A percentile compares a stretch with the other conserved stretches of the same genome.
Conservation (phyloP, 768 basidiomycete genomes). For the Termitomyces sp. region DNA sequence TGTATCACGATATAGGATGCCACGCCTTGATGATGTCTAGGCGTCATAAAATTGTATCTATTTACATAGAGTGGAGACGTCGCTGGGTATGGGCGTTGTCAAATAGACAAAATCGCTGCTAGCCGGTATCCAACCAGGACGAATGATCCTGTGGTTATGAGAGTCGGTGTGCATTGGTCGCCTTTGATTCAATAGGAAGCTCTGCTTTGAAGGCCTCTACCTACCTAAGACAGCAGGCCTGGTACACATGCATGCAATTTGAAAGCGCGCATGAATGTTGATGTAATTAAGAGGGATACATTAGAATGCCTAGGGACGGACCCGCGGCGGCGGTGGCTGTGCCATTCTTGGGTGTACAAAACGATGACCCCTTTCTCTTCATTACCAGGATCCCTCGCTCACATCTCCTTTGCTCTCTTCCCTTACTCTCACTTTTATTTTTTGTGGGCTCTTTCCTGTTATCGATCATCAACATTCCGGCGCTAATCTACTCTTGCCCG, state of each 20-base stretch:
- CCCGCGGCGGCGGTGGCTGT: slow-evolving; percentile 18
- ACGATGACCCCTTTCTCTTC: slow-evolving; percentile 10
- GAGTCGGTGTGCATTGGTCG: background rate
- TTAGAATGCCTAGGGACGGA: background rate
- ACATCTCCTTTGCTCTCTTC: slow-evolving; percentile 13
- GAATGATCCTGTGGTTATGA: background rate
- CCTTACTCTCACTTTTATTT: slow-evolving; percentile 12
- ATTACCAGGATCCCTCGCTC: slow-evolving; percentile 8
- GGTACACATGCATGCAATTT: slow-evolving; percentile 3
- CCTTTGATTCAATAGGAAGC: background rate
- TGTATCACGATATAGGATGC: slow-evolving; percentile 3
- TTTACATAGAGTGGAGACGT: slow-evolving; percentile 1
- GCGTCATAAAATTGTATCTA: background rate
- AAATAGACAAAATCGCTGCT: slow-evolving; percentile 16
- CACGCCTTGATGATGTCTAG: slow-evolving; percentile 11
- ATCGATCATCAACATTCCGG: slow-evolving; percentile 12
- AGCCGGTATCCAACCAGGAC: slow-evolving; percentile 1
- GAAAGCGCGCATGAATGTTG: slow-evolving; percentile 5
- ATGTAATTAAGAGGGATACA: slow-evolving; percentile 2
- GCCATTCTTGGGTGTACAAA: slow-evolving; percentile 10
- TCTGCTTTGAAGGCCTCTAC: background rate
- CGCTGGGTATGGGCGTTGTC: slow-evolving; percentile 7
- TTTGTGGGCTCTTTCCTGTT: slow-evolving; percentile 9
- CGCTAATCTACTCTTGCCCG: background rate
- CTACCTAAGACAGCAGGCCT: background rate